Evolutionary conservation across 371 early-diverging fungal species (phyloP).

Genomic region (Mucor sp.): DNA sequence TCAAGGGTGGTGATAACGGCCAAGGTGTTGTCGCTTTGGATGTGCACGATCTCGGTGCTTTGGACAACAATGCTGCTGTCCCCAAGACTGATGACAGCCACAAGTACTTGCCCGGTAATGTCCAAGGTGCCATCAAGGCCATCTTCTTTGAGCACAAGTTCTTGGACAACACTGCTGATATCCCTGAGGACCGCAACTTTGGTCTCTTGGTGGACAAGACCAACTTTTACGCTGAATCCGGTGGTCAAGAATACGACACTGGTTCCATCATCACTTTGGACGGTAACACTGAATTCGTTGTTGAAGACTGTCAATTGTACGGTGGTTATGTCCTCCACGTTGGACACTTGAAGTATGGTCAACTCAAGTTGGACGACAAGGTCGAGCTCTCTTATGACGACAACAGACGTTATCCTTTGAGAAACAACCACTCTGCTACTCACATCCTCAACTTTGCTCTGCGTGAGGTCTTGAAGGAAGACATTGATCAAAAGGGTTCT

Average conservation of each 20-base stretch:
- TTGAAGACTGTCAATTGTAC: constrained; percentile 96
- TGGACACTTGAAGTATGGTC: constrained; percentile 92
- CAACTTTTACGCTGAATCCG: constrained; percentile 99
- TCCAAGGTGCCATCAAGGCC: constrained; percentile 72
- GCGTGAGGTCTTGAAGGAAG: constrained; percentile 74
- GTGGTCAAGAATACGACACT: constrained; percentile 99
- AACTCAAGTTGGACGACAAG: constrained; percentile 65
- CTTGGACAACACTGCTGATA: constrained; percentile 46
- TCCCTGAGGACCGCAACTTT: constrained; percentile 61
- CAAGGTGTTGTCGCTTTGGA: constrained; percentile 78
- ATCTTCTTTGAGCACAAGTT: constrained; percentile 68
- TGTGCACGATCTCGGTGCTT: constrained; percentile 89
- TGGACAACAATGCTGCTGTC: constrained; percentile 74
- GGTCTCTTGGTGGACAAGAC: constrained; percentile 97
- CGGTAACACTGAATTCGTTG: constrained; percentile 84
- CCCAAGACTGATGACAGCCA: constrained; percentile 87
- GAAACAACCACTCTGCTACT: constrained; percentile 98
- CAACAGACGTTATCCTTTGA: constrained; percentile 86
- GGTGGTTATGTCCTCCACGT: constrained; percentile 98
- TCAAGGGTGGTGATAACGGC: constrained; percentile 60
- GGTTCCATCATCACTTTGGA: constrained; percentile 88
- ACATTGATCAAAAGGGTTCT: constrained; percentile 97
- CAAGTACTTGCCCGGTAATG: constrained; percentile 84
- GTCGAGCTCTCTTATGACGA: constrained; percentile 88
- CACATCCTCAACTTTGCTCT: constrained; percentile 98